These are phyloP conservation scores for Guyanaporus albipodus DNA, from an alignment of 768 basidiomycete genomes.

Conservation along the genomic window DNA sequence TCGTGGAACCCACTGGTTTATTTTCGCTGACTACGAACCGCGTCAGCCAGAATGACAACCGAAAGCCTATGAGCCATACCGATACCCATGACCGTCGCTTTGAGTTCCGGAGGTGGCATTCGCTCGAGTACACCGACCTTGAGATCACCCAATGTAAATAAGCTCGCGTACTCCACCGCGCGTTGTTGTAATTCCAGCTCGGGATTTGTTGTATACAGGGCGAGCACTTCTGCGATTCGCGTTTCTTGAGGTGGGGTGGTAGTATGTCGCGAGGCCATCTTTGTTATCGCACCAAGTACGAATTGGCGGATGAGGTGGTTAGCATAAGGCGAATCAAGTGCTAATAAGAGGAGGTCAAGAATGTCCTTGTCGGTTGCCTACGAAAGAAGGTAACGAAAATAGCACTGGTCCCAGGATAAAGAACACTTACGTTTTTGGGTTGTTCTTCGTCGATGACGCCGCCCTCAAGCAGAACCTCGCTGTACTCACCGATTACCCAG, in stretches of 20 bases:
- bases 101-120: conserved; percentile 98
- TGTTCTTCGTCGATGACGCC: conserved; percentile 79
- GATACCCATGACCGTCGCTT: conserved; percentile 93
- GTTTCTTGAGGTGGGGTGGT: conserved; percentile 67
- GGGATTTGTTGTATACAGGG: conserved; percentile 80
- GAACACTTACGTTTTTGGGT: conserved; percentile 52
- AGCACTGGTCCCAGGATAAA: neutral
- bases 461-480: conserved; percentile 83
- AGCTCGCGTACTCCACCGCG: conserved; percentile 87
- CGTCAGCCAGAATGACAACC: conserved; percentile 1
- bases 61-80: conserved; percentile 44
- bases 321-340: conserved; percentile 90
- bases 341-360: conserved; percentile 79
- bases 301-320: conserved; percentile 91
- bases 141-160: conserved; percentile 76
- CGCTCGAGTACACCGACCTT: conserved; percentile 86
- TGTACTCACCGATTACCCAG: conserved; percentile 97
- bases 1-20: conserved; percentile 90
- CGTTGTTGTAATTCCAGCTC: conserved; percentile 96
- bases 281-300: conserved; percentile 84
- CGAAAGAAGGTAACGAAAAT: neutral
- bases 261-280: conserved; percentile 79
- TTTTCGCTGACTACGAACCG: conserved; percentile 78
- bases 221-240: conserved; percentile 72
- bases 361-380: conserved; percentile 80